Evolutionary conservation across 192 early-diverging fungal species (phyloP).

Genomic region (Powellomyces hirtus): DNA sequence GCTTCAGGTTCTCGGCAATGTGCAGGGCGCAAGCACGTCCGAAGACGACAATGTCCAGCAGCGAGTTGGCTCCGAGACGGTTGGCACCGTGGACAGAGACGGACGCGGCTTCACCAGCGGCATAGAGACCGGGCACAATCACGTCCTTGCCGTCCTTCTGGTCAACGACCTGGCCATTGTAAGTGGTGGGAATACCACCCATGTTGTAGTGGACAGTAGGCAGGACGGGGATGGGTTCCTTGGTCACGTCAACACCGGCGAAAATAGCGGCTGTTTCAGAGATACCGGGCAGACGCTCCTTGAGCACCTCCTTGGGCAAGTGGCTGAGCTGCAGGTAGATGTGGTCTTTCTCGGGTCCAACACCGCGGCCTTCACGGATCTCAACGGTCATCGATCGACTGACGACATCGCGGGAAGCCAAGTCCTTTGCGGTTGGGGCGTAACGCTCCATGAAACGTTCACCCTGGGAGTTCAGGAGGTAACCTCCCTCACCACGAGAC

Average conservation of each 20-base stretch:
- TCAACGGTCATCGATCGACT: conserved; percentile 98
- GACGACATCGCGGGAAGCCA: conserved; percentile 99
- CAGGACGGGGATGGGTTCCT: conserved; percentile 98
- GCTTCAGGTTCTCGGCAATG: conserved; percentile 85
- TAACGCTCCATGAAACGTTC: conserved; percentile 99
- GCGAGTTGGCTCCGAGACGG: conserved; percentile 95
- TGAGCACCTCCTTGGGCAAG: conserved; percentile 84
- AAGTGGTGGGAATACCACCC: conserved; percentile 97
- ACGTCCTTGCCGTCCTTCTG: conserved; percentile 78
- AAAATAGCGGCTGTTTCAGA: conserved; percentile 99
- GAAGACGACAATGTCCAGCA: conserved; percentile 98
- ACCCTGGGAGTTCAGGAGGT: conserved; percentile 91
- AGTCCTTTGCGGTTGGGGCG: conserved; percentile 96
- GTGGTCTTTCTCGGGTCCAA: conserved; percentile 94
- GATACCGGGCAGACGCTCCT: conserved; percentile 92
- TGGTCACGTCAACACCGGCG: conserved; percentile 95
- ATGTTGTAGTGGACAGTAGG: conserved; percentile 99
- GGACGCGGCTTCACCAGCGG: conserved; percentile 96
- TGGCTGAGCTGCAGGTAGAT: conserved; percentile 95
- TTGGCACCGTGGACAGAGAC: conserved; percentile 99
- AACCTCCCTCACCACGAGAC: conserved; percentile 95
- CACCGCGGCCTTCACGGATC: conserved; percentile 95
- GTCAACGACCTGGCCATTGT: conserved; percentile 93
- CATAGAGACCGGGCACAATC: conserved; percentile 96
- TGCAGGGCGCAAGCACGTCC: conserved; percentile 95